Evolutionary conservation across 208 protist species (phyloP), one percentile per base, ranked within the genome.

Genomic region (Crithidia fasciculata): DNA sequence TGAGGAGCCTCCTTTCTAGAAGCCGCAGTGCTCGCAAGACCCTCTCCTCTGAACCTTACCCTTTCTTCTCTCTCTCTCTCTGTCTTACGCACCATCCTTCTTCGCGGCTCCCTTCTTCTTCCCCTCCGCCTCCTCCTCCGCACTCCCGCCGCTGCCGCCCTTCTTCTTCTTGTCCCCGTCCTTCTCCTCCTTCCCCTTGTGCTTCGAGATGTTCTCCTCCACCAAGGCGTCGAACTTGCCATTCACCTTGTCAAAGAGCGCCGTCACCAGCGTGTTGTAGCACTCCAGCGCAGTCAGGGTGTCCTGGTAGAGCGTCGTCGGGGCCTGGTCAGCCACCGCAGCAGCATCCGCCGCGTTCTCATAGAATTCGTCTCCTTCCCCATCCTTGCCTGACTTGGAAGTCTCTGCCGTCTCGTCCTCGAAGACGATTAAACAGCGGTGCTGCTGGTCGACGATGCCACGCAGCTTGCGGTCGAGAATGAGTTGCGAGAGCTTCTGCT

Each of bases 391-490:
- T 4, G 41, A 56, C 72, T 78, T 85, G 40, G 62, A 77, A 41
- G 55, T 78, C 43, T 77, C 72, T 8, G 63, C 62, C 53, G 82
- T 61, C 16, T 86, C 80, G 10, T 94, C 91, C 41, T 98, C 95
- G 65, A 98, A 98, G 8, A 98, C 80, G n/a, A 98, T 87, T 2
- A 99, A 84, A 67, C 95, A 98, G 47, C 89, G 81, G 64, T 94
- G 85, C 66, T 94, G 85, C 76, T 98, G 92, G 52, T 98, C 95
- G 10, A 97, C 90, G 44, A 96, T 96, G 12, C 98, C 99, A 47
- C 80, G 73, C 53, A 99, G 91, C 80, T 99, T 99, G 49, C 98
- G 94, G 84, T 99, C 99, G 0, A 99, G 85, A 74, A 99, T 99
- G 80, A 99, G 99, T 77, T 99, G 96, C 36, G 98, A 99, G 0